These are phyloP conservation scores for Cercospora janseana DNA, from an alignment of 2,329 filamentous ascomycete species.

Conservation along the genomic window DNA sequence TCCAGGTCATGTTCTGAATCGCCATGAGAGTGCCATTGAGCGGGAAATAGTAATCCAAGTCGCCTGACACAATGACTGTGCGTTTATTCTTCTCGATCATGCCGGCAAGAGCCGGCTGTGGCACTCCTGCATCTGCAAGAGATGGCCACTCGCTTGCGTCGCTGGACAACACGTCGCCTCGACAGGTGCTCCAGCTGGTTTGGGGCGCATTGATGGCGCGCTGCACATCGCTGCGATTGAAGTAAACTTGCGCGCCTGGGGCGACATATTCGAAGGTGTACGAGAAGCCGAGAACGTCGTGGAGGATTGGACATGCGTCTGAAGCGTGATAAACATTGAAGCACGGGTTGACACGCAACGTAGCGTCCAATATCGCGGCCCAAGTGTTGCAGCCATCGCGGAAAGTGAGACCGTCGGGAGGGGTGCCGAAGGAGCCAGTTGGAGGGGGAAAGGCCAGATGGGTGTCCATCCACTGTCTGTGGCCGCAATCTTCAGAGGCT, in stretches of 20 bases:
- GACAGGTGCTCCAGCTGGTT: constrained; percentile 31
- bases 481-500: constrained; percentile 39
- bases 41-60: constrained; percentile 30
- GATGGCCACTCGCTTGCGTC: neutral
- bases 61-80: constrained; percentile 33
- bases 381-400: constrained; percentile 34
- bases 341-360: constrained; percentile 34
- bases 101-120: neutral
- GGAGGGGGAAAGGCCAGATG: constrained; percentile 41
- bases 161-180: constrained; percentile 15
- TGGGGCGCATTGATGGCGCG: constrained; percentile 36
- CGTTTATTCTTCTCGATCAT: constrained; percentile 36
- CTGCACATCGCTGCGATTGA: constrained; percentile 38
- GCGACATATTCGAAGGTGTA: constrained; percentile 4
- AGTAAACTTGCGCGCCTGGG: constrained; percentile 26
- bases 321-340: constrained; percentile 36
- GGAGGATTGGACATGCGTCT: constrained; percentile 31
- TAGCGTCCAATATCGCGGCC: constrained; percentile 34
- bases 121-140: constrained; percentile 19
- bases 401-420: constrained; percentile 30
- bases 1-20: constrained; percentile 37
- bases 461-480: constrained; percentile 50
- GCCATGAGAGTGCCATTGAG: constrained; percentile 31
- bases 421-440: constrained; percentile 28
- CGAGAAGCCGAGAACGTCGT: constrained; percentile 23